Conservation (phyloP, 495 filamentous ascomycete species). For the Aspergillus asperescens region DNA sequence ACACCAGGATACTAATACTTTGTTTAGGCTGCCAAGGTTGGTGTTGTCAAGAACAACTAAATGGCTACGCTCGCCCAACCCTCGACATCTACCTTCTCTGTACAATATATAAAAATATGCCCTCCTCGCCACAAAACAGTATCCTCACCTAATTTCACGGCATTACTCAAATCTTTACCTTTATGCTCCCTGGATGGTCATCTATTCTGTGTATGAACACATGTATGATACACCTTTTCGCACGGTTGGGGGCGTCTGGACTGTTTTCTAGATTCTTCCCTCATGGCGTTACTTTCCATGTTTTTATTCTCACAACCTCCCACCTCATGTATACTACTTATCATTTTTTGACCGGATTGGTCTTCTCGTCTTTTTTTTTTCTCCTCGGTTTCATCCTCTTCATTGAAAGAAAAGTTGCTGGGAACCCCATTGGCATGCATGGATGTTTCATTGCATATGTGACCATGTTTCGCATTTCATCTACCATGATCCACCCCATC, state of each 20-base stretch:
- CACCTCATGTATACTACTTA: constrained; percentile 37
- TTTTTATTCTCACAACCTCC: constrained; percentile 23
- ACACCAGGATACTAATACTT: constrained; percentile 11
- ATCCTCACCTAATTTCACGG: constrained; percentile 14
- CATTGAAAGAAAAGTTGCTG: too few relatives aligned
- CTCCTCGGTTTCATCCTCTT: too few relatives aligned
- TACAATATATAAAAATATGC: constrained; percentile 44
- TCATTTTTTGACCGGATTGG: constrained; percentile 11
- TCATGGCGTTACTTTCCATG: constrained; percentile 14
- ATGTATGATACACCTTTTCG: constrained; percentile 41
- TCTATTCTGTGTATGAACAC: constrained; percentile 25
- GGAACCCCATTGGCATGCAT: too few relatives aligned
- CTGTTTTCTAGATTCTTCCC: constrained; percentile 24
- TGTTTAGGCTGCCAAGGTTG: constrained; percentile 78
- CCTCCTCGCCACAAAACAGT: constrained; percentile 27
- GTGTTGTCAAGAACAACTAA: constrained; percentile 73
- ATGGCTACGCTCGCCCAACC: not conserved
- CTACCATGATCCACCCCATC: too few relatives aligned
- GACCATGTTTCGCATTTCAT: too few relatives aligned
- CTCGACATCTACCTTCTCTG: constrained; percentile 23
- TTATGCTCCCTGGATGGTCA: constrained; percentile 12
- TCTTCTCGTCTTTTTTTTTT: not conserved
- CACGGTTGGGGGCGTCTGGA: constrained; percentile 36
- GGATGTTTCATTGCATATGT: too few relatives aligned
- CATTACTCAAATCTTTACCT: constrained; percentile 12